Percentiles rank a stretch among this genome's conserved stretches.
Conservation (phyloP, 805 yeast species). For the Monosporozyma aerobia region DNA sequence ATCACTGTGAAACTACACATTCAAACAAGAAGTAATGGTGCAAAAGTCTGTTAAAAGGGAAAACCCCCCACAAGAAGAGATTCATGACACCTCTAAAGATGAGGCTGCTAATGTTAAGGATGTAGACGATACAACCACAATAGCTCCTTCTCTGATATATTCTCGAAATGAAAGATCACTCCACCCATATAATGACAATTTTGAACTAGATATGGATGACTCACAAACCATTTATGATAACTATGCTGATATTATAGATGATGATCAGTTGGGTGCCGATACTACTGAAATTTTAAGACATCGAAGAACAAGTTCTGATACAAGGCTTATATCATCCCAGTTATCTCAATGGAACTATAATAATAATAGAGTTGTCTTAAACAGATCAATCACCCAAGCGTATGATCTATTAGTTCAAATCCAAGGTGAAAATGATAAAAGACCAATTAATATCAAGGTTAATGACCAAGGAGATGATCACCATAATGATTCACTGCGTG, state of each 20-base stretch:
- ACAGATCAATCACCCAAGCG: slow-evolving; percentile 48
- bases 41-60: not conserved
- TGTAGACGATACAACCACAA: slow-evolving; percentile 3
- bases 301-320: slow-evolving; percentile 11
- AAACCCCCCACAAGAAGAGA: not conserved
- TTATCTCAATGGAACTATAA: slow-evolving; percentile 70
- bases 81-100: not conserved
- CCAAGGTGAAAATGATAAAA: slow-evolving; percentile 43
- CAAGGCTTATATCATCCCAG: slow-evolving; percentile 26
- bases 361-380: slow-evolving; percentile 56
- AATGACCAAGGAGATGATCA: slow-evolving; percentile 39
- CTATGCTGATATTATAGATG: not conserved
- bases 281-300: not conserved
- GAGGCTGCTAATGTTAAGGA: not conserved
- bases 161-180: slow-evolving; percentile 5
- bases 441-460: slow-evolving; percentile 60
- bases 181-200: not conserved
- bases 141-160: slow-evolving; percentile 8
- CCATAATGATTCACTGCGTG: slow-evolving; percentile 17
- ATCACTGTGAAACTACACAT: not conserved
- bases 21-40: not conserved
- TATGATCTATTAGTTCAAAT: slow-evolving; percentile 43
- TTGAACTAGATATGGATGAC: not conserved
- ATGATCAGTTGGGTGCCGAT: not conserved
- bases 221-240: not conserved